These are phyloP conservation scores for Marasmius fiardii DNA, from an alignment of 1,284 basidiomycete species.

Conservation along the genomic window DNA sequence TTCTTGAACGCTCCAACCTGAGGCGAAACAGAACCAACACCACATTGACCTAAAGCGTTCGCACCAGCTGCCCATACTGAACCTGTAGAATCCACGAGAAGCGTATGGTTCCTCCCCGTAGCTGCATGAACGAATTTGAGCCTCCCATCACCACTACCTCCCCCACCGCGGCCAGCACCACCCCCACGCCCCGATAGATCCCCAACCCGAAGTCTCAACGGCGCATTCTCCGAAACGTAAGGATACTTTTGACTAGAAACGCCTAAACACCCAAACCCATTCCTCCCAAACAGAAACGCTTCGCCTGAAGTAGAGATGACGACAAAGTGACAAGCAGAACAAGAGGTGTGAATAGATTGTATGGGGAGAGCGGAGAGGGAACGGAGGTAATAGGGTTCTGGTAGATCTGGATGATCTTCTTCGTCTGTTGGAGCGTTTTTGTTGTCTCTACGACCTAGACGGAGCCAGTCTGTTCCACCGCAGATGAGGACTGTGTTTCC, in stretches of 20 bases:
- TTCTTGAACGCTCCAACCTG: conserved; percentile 66
- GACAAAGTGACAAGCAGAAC: conserved; percentile 72
- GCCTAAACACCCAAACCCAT: conserved; percentile 60
- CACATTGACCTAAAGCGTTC: conserved; percentile 87
- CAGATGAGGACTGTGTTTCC: conserved; percentile 64
- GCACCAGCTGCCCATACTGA: conserved; percentile 82
- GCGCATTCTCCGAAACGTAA: conserved; percentile 69
- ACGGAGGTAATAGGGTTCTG: conserved; percentile 84
- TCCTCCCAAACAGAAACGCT: conserved; percentile 87
- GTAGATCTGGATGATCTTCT: conserved; percentile 67
- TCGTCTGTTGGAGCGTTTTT: conserved; percentile 43
- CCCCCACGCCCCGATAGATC: conserved; percentile 24
- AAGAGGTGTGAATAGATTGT: conserved; percentile 69
- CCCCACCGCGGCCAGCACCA: conserved; percentile 62
- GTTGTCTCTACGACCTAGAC: conserved; percentile 61
- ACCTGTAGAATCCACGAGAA: conserved; percentile 82
- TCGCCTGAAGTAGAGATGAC: conserved; percentile 72
- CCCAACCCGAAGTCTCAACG: conserved; percentile 21
- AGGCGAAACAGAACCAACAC: conserved; percentile 53
- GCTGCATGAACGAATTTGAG: conserved; percentile 78
- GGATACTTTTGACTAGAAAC: conserved; percentile 41
- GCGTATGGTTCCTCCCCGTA: conserved; percentile 77
- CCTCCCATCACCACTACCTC: conserved; percentile 41
- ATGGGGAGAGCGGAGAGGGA: conserved; percentile 80
- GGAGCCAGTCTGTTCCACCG: conserved; percentile 84